Percentiles rank a stretch among this genome's conserved stretches.
phyloP scores from a whole-genome alignment of 179 eudicot genomes.

The Vitellaria paradoxa region DNA sequence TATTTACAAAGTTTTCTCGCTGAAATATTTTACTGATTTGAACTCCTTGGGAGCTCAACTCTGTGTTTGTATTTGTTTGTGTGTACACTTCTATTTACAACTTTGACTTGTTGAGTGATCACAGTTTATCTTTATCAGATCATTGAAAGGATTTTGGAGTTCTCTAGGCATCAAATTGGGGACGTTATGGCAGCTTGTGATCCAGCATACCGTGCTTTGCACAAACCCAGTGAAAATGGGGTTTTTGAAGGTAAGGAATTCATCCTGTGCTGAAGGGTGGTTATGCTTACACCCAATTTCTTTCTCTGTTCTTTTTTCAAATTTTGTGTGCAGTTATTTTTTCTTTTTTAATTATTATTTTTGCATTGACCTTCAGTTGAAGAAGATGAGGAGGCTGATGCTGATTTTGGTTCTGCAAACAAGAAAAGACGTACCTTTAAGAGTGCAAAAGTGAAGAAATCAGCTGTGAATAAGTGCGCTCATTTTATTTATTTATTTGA shows the following conservation, averaged over 20 bases:
- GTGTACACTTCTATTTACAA: neutral
- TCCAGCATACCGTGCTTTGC: constrained; percentile 89
- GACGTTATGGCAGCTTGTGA: constrained; percentile 86
- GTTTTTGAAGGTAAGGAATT: constrained; percentile 64
- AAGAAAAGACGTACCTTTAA: constrained; percentile 73
- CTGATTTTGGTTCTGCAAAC: constrained; percentile 78
- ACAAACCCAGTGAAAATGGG: constrained; percentile 69
- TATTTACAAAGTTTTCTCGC: neutral
- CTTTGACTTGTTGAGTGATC: constrained; percentile 12
- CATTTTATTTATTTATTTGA: neutral
- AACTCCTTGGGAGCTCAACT: neutral
- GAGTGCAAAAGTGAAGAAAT: constrained; percentile 63
- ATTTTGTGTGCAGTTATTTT: too few relatives aligned
- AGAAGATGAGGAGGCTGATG: constrained; percentile 67
- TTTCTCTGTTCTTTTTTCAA: neutral
- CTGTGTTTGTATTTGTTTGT: neutral
- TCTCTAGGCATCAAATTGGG: constrained; percentile 79
- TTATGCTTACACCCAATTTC: neutral
- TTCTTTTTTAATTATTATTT: neutral
- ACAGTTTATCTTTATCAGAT: constrained; percentile 38
- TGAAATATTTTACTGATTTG: neutral
- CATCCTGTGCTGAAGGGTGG: neutral
- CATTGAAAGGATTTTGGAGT: constrained; percentile 94
- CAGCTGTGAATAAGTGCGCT: constrained; percentile 57
- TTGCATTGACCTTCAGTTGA: constrained; percentile 47